Evolutionary conservation across 2,329 filamentous ascomycete species (phyloP), one percentile per base, ranked within the genome.

Genomic region (Fusarium sp.): DNA sequence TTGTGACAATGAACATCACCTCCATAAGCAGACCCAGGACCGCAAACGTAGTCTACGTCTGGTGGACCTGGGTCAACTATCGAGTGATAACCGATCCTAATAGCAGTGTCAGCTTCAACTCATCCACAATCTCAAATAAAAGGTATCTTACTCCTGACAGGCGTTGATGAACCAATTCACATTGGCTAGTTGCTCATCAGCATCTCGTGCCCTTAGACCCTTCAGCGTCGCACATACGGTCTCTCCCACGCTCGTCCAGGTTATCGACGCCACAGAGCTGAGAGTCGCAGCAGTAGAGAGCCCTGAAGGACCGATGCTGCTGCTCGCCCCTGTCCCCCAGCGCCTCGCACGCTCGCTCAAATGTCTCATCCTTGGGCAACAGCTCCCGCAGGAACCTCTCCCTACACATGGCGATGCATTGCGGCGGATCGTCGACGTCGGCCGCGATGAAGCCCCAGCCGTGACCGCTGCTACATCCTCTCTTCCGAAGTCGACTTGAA

Each of bases 241-340:
- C 87, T 78, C 86, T 83, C n/a, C 79, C 81, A 58, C 67, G 60
- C 31, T 71, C 68, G 14, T 68, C 71, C 31, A 81, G 71, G 60
- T 82, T 80, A 63, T 82, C 80, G 52, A 89, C 86, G 31, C 88
- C 88, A 75, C 88, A 90, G 58, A 83, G 82, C 60, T 82, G 83
- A 58, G 84, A 82, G 76, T 89, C 87, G 78, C 88, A 89, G 78
- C 87, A 87, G 76, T 90, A 90, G 24, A 89, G 80, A 45, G 81
- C 77, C 82, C 83, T 85, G 13, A 89, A 82, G n/a, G 69, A 67
- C 9, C 77, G 60, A 48, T 81, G 76, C 29, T 77, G 76, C 60
- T 78, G 76, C 35, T 69, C 64, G 9, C 67, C 62, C 22, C 60
- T 76, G 77, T 79, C 68, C 72, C 79, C 73, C 6, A 84, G 78